Percentiles rank a stretch among this genome's conserved stretches.
Evolutionary conservation across 768 basidiomycete species (phyloP).

Genomic region (Termitomyces sp.): DNA sequence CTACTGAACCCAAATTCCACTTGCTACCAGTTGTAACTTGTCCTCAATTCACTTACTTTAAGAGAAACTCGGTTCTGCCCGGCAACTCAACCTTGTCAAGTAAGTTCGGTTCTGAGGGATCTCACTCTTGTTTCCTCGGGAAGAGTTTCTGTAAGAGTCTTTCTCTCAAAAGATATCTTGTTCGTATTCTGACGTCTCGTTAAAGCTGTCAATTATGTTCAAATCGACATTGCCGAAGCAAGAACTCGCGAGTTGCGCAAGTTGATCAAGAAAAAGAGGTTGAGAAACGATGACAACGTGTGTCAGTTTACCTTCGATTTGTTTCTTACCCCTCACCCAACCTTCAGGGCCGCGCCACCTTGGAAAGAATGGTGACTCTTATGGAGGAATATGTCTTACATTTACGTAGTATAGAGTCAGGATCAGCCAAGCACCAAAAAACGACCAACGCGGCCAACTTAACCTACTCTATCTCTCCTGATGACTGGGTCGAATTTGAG

Average conservation of each 20-base stretch:
- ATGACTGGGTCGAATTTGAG: conserved; percentile 80
- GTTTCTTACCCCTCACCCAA: not conserved
- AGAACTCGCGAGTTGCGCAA: conserved; percentile 51
- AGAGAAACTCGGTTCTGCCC: conserved; percentile 45
- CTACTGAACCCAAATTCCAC: conserved; percentile 55
- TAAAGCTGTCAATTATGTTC: conserved; percentile 60
- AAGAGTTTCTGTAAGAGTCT: conserved; percentile 58
- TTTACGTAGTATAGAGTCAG: conserved; percentile 43
- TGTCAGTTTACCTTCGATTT: not conserved
- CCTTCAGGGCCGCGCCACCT: conserved; percentile 13
- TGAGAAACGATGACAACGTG: conserved; percentile 6
- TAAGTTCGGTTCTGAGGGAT: conserved; percentile 85
- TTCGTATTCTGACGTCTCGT: conserved; percentile 6
- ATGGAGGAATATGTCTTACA: conserved; percentile 60
- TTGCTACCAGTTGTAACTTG: conserved; percentile 72
- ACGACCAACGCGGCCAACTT: conserved; percentile 48
- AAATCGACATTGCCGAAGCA: conserved; percentile 53
- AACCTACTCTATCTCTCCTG: conserved; percentile 59
- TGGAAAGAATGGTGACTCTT: conserved; percentile 50
- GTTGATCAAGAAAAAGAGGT: conserved; percentile 13
- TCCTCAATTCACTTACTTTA: conserved; percentile 82
- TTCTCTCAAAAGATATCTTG: not conserved
- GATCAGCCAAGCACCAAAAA: conserved; percentile 24
- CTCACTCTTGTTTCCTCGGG: conserved; percentile 79
- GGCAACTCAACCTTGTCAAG: conserved; percentile 42